Percentiles rank a stretch among this genome's conserved stretches.
These are phyloP conservation scores for Afroboletus lepidellus DNA, from an alignment of 1,284 basidiomycete genomes.

Conservation along the genomic window DNA sequence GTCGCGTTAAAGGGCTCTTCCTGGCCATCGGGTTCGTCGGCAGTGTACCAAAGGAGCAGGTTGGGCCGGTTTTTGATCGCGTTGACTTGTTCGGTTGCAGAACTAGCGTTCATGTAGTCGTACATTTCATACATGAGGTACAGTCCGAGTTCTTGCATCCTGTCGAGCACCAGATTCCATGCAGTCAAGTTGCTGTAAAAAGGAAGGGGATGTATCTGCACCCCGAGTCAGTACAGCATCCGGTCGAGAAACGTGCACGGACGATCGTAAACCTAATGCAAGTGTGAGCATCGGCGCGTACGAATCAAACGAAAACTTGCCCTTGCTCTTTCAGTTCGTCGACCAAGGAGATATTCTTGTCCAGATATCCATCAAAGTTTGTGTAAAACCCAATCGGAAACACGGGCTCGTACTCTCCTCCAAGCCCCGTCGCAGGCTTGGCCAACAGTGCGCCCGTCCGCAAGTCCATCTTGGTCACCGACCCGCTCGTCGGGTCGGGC, in stretches of 20 bases:
- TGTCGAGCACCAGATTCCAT: slow-evolving; percentile 51
- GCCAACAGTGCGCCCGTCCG: slow-evolving; percentile 67
- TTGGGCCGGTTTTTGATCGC: slow-evolving; percentile 63
- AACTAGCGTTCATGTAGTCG: slow-evolving; percentile 58
- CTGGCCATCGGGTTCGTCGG: slow-evolving; percentile 72
- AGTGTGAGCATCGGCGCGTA: no score
- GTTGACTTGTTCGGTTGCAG: slow-evolving; percentile 66
- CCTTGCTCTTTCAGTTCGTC: slow-evolving; percentile 61
- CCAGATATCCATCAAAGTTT: slow-evolving; percentile 61
- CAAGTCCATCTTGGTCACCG: slow-evolving; percentile 69
- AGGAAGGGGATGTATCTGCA: slow-evolving; percentile 64
- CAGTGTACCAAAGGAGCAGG: slow-evolving; percentile 75
- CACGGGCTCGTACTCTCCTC: slow-evolving; percentile 52
- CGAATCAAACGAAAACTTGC: slow-evolving; percentile 41
- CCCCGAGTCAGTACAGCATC: no score
- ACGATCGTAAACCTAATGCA: slow-evolving; percentile 37
- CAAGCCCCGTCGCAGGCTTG: slow-evolving; percentile 48
- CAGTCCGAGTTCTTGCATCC: slow-evolving; percentile 67
- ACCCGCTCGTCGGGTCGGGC: slow-evolving; percentile 48
- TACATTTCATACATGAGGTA: slow-evolving; percentile 80
- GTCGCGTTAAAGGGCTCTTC: slow-evolving; percentile 67
- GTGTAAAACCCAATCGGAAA: slow-evolving; percentile 78
- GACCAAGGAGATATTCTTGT: slow-evolving; percentile 52
- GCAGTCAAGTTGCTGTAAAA: no score
- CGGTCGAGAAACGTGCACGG: slow-evolving; percentile 9